Percentiles rank a stretch among this genome's conserved stretches.
These are phyloP conservation scores for Nakazawaea ambrosiae DNA, from an alignment of 805 yeast species.

Conservation along the genomic window DNA sequence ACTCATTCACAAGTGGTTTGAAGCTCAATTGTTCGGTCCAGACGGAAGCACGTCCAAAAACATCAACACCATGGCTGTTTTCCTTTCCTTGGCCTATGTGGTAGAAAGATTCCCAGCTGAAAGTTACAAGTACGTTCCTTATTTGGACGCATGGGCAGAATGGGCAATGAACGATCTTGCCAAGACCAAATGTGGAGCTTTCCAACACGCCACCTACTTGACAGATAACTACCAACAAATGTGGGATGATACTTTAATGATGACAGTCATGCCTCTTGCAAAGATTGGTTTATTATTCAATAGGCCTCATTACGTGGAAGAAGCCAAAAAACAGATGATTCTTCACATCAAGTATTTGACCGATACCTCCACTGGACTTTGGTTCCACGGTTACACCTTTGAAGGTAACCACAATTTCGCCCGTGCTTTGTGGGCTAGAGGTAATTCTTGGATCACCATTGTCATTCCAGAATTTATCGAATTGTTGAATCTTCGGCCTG, in stretches of 20 bases:
- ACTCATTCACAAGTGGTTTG: slow-evolving; percentile 23
- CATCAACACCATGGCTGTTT: slow-evolving; percentile 29
- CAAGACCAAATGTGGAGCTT: slow-evolving; percentile 26
- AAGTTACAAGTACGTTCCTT: slow-evolving; percentile 18
- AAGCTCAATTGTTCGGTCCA: slow-evolving; percentile 18
- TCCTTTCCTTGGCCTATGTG: slow-evolving; percentile 24
- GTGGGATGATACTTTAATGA: slow-evolving; percentile 28
- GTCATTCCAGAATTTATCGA: slow-evolving; percentile 30
- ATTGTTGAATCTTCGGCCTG: slow-evolving; percentile 20
- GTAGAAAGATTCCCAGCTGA: slow-evolving; percentile 18
- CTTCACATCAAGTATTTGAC: slow-evolving; percentile 25
- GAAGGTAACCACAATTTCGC: slow-evolving; percentile 22
- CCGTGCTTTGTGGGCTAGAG: slow-evolving; percentile 29
- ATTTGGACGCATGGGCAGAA: slow-evolving; percentile 28
- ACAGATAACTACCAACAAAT: slow-evolving; percentile 23
- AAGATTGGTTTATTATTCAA: slow-evolving; percentile 24
- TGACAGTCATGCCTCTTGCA: slow-evolving; percentile 30
- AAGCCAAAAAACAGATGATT: slow-evolving; percentile 27
- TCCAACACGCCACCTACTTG: slow-evolving; percentile 28
- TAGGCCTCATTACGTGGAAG: slow-evolving; percentile 26
- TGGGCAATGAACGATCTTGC: slow-evolving; percentile 26
- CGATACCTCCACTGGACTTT: slow-evolving; percentile 25
- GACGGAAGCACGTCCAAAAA: slow-evolving; percentile 27
- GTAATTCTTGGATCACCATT: slow-evolving; percentile 30
- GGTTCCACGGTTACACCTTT: slow-evolving; percentile 28